Evolutionary conservation across 2,329 filamentous ascomycete species (phyloP).

Genomic region (Parastagonospora nodorum): DNA sequence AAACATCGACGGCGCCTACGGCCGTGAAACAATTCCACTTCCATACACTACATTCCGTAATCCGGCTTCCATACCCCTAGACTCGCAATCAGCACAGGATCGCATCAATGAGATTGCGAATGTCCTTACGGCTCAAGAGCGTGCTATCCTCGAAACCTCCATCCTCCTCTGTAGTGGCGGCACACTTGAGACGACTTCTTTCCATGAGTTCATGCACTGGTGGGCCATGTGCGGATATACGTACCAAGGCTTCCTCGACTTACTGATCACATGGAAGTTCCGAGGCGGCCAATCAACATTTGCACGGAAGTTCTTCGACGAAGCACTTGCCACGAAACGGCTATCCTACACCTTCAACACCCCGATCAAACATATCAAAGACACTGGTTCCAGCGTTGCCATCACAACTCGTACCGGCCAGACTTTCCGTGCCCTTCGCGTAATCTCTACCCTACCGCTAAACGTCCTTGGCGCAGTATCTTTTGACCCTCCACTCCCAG

Average conservation of each 20-base stretch:
- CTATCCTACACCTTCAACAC: slow-evolving; percentile 51
- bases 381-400: slow-evolving; percentile 32
- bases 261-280: slow-evolving; percentile 46
- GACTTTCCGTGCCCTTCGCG: slow-evolving; percentile 23
- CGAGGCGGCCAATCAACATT: slow-evolving; percentile 53
- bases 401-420: slow-evolving; percentile 44
- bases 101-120: slow-evolving; percentile 49
- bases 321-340: slow-evolving; percentile 48
- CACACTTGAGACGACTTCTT: slow-evolving; percentile 50
- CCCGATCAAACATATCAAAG: slow-evolving; percentile 43
- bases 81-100: slow-evolving; percentile 45
- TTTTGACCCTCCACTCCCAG: slow-evolving; percentile 50
- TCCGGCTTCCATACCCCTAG: slow-evolving; percentile 9
- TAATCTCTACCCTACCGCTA: slow-evolving; percentile 52
- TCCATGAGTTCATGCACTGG: slow-evolving; percentile 57
- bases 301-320: slow-evolving; percentile 52
- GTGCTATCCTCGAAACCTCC: slow-evolving; percentile 48
- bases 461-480: slow-evolving; percentile 51
- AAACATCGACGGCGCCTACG: slow-evolving; percentile 52
- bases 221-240: slow-evolving; percentile 37
- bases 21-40: slow-evolving; percentile 48
- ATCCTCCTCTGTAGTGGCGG: slow-evolving; percentile 52
- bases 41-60: slow-evolving; percentile 42
- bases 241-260: slow-evolving; percentile 47
- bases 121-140: slow-evolving; percentile 50